Base-by-base conservation (phyloP, 805 yeast genomes). In the Torulaspora delbrueckii region DNA sequence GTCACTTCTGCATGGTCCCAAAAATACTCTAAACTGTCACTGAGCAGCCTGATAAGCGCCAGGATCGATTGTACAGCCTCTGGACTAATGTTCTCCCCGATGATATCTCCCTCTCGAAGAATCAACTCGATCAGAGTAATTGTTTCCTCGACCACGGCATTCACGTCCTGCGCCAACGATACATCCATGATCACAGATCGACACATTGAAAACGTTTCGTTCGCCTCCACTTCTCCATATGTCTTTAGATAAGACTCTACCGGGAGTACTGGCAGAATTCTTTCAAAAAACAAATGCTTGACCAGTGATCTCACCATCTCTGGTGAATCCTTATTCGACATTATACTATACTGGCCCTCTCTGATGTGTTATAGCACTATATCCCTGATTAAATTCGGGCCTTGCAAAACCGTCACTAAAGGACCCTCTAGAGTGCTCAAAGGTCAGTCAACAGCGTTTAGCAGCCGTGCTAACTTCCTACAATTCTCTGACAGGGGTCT, bases 21-120 rank as follows among this genome's bases (percentile, higher is more conserved):
- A 43, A 62, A 64, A 22, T 60, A 55, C 47, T 72, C 74, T 33
- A 66, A 50, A n/a, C 68, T 52, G 47, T 70, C 74, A 8, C 73
- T 65, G 16, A 76, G 47, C 23, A 77, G 58, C 40, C 72, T 58
- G 8, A 73, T 43, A 8, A 74, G 41, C 1, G 72, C 58, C 18
- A 68, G 23, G 1, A 59, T 56, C 8, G 65, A 60, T 36, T 59
- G 60, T 7, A 57, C 42, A 8, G 51, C 48, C 3, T 56, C 57
- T 1, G 42, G 46, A 2, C 48, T 28, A n/a, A 50, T 27, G 18
- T 46, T 42, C 7, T 27, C 33, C 8, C 58, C 49, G 1, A 50
- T 48, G 7, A 54, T 53, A 14, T 35, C 39, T 10, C 50, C 49
- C 40, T 51, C 55, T 28, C 47, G 40, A 14, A 59, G 26, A 23